Evolutionary conservation across 345 rosid genomes (phyloP), one percentile per base, ranked within the genome.

Genomic region (Schrenkiella parvula): DNA sequence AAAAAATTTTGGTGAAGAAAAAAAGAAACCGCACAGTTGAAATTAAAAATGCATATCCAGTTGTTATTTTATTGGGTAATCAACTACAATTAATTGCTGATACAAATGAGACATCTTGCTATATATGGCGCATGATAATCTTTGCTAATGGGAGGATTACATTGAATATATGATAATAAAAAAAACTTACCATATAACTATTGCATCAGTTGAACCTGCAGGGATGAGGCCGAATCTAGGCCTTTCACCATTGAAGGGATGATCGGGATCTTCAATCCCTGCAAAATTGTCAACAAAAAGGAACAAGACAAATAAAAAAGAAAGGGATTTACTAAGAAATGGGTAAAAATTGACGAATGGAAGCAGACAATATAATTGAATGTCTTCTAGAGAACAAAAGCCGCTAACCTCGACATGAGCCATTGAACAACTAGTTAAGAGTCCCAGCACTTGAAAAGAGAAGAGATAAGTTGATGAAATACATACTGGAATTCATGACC

Each of bases 151-250:
- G 50, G 34, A 61, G 8, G 8, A 60, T 51, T 38, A 61, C 47
- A 60, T 68, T 3, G 44, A 58, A 38, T 25, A 63, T 15, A 38
- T 14, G 34, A 29, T 57, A 11, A 61, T 17, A 64, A 58, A 73
- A 75, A 68, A 31, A 2, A 32, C 44, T 17, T 82, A 93, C 98
- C 98, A 88, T 63, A 93, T 86, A 43, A 80, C 97, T 68, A 88
- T 85, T 17, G 98, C 96, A 72, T 93, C 96, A 29, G 97, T 93
- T 76, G 97, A 93, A 64, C 98, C 97, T 61, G 98, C 87, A 13
- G 96, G 98, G 69, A 88, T 90, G 79, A 93, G 82, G 70, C 98
- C 97, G 51, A 93, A 85, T 78, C 93, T 83, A 48, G 88, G 83
- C 59, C 67, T 50, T 70, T 76, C 83, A 68, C 73, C 79, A 62